phyloP scores from a whole-genome alignment of 2,329 filamentous ascomycete genomes.

The Teratosphaeria viscida region DNA sequence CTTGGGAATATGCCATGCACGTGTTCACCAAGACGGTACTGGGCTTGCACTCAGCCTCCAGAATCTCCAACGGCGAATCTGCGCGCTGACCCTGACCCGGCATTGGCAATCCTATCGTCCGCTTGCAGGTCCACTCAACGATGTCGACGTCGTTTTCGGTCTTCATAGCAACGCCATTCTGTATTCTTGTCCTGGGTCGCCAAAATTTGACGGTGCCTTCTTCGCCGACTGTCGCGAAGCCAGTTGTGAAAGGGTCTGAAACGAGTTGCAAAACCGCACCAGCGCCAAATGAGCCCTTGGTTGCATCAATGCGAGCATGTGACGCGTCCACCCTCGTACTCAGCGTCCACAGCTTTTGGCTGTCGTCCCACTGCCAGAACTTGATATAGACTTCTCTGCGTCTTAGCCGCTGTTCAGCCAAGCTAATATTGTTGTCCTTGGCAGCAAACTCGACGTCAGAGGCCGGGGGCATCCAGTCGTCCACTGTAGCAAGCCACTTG shows the following conservation, averaged over 20 bases:
- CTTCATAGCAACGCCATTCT: constrained; percentile 56
- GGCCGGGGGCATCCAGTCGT: constrained; percentile 73
- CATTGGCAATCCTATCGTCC: constrained; percentile 34
- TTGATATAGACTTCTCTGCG: constrained; percentile 69
- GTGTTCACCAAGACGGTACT: constrained; percentile 38
- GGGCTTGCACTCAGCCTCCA: neutral
- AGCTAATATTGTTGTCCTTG: constrained; percentile 18
- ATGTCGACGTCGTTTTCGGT: constrained; percentile 48
- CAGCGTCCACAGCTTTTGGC: constrained; percentile 54
- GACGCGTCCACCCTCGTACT: constrained; percentile 76
- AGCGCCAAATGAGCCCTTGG: constrained; percentile 20
- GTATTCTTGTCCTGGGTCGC: constrained; percentile 60
- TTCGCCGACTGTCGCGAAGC: constrained; percentile 76
- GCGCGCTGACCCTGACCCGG: constrained; percentile 18
- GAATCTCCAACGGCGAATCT: constrained; percentile 15
- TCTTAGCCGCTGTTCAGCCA: constrained; percentile 33
- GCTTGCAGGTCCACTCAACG: constrained; percentile 65
- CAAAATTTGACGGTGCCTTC: constrained; percentile 73
- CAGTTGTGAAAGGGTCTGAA: constrained; percentile 50
- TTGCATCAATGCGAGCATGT: constrained; percentile 41
- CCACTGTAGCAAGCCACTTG: constrained; percentile 80
- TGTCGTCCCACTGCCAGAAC: constrained; percentile 67
- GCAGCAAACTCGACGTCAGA: constrained; percentile 55
- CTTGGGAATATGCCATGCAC: constrained; percentile 66
- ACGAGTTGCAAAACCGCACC: constrained; percentile 61